Evolutionary conservation across 805 yeast genomes (phyloP).

Genomic region (Lipomyces sp.): DNA sequence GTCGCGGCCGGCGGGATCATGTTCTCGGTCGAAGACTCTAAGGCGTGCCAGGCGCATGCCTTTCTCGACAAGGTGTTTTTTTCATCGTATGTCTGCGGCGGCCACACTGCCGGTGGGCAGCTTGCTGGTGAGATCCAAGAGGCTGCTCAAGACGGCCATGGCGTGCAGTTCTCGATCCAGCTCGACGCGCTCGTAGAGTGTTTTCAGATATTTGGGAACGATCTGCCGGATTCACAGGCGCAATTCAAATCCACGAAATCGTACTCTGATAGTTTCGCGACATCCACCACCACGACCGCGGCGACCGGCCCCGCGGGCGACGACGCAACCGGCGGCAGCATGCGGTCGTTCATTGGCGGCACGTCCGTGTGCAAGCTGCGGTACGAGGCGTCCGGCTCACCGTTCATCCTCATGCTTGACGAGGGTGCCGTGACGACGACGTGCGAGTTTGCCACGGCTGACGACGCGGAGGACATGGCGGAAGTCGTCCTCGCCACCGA

Average conservation of each 20-base stretch:
- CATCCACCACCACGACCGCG: not conserved
- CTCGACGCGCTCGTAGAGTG: slow-evolving; percentile 22
- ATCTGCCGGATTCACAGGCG: not conserved
- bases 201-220: slow-evolving; percentile 24
- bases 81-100: slow-evolving; percentile 10
- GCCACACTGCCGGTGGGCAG: not conserved
- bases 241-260: not conserved
- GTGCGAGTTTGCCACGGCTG: slow-evolving; percentile 29
- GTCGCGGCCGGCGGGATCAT: slow-evolving; percentile 17
- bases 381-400: slow-evolving; percentile 14
- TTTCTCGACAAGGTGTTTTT: slow-evolving; percentile 18
- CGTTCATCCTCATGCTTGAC: slow-evolving; percentile 26
- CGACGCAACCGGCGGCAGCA: not conserved
- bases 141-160: slow-evolving; percentile 4
- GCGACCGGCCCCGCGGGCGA: not conserved
- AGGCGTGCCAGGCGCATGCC: slow-evolving; percentile 20
- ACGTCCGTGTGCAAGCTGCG: slow-evolving; percentile 24
- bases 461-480: slow-evolving; percentile 10
- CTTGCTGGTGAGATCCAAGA: slow-evolving; percentile 1
- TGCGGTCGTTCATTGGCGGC: slow-evolving; percentile 6
- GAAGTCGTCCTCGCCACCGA: slow-evolving; percentile 19
- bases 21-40: slow-evolving; percentile 18
- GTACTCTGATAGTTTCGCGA: not conserved
- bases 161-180: slow-evolving; percentile 12
- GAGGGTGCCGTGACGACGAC: slow-evolving; percentile 28